Conservation (phyloP, 352 stramenopile genomes). For the Phytopythium mirpurense region DNA sequence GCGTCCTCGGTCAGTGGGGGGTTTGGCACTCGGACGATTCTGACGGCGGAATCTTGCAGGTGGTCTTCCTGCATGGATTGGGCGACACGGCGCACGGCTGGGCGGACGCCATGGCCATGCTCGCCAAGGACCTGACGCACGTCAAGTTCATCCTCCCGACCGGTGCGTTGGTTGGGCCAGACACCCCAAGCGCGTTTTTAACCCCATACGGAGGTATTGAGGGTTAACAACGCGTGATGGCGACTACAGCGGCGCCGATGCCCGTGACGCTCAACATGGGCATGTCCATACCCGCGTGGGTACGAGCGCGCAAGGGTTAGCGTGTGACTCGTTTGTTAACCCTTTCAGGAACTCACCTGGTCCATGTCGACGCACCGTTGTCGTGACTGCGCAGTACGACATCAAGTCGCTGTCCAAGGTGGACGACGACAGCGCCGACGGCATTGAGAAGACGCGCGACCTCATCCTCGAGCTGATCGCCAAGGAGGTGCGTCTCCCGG, state of each 20-base stretch:
- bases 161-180: constrained; percentile 18
- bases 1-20: no score
- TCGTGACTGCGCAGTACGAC: constrained; percentile 69
- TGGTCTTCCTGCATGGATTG: constrained; percentile 87
- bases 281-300: constrained; percentile 92
- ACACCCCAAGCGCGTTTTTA: no score
- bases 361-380: neutral
- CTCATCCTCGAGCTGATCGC: constrained; percentile 80
- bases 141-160: constrained; percentile 75
- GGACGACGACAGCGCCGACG: constrained; percentile 81
- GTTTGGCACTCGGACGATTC: neutral
- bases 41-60: constrained; percentile 1
- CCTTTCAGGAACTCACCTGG: no score
- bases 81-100: constrained; percentile 89
- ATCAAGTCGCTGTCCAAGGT: constrained; percentile 89
- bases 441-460: constrained; percentile 82
- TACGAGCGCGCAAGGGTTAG: constrained; percentile 14
- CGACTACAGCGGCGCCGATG: constrained; percentile 56
- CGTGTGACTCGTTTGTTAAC: no score
- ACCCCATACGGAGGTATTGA: no score
- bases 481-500: constrained; percentile 35
- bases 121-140: constrained; percentile 51
- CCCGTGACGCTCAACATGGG: constrained; percentile 95
- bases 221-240: neutral
- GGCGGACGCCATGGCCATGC: constrained; percentile 39